These are phyloP conservation scores for Pontederia paniculata DNA, from an alignment of 176 grass and related monocot species.

Conservation along the genomic window DNA sequence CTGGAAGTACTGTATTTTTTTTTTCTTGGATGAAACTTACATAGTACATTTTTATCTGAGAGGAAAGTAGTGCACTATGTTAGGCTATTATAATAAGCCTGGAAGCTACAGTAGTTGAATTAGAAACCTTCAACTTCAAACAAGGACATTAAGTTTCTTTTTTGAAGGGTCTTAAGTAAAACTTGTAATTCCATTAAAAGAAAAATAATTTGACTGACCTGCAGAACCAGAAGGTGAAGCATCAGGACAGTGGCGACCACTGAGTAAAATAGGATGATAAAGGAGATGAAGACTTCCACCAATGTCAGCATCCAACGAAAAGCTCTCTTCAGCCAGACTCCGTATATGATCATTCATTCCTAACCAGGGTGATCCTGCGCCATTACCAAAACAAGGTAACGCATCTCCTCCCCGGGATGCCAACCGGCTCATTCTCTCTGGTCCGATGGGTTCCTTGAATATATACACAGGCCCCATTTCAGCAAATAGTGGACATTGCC, in stretches of 20 bases:
- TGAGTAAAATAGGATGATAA: slow-evolving; percentile 83
- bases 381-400: slow-evolving; percentile 82
- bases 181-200: not conserved
- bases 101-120: too few species aligned
- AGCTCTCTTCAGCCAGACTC: slow-evolving; percentile 51
- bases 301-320: slow-evolving; percentile 56
- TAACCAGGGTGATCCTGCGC: slow-evolving; percentile 82
- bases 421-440: slow-evolving; percentile 61
- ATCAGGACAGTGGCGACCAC: slow-evolving; percentile 82
- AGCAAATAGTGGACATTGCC: slow-evolving; percentile 88
- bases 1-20: too few species aligned
- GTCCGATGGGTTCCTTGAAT: slow-evolving; percentile 89
- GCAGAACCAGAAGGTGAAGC: slow-evolving; percentile 88
- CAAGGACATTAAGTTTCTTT: too few species aligned
- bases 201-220: slow-evolving; percentile 38
- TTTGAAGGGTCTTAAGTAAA: slow-evolving; percentile 6
- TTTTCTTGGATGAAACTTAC: not conserved
- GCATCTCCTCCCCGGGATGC: slow-evolving; percentile 63
- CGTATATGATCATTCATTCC: slow-evolving; percentile 53
- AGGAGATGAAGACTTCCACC: slow-evolving; percentile 69
- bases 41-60: too few species aligned
- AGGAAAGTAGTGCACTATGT: too few species aligned
- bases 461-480: slow-evolving; percentile 98
- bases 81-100: too few species aligned
- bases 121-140: too few species aligned